Evolutionary conservation across 2,329 filamentous ascomycete species (phyloP), one percentile per base, ranked within the genome.

Genomic region (Xylaria sp.): DNA sequence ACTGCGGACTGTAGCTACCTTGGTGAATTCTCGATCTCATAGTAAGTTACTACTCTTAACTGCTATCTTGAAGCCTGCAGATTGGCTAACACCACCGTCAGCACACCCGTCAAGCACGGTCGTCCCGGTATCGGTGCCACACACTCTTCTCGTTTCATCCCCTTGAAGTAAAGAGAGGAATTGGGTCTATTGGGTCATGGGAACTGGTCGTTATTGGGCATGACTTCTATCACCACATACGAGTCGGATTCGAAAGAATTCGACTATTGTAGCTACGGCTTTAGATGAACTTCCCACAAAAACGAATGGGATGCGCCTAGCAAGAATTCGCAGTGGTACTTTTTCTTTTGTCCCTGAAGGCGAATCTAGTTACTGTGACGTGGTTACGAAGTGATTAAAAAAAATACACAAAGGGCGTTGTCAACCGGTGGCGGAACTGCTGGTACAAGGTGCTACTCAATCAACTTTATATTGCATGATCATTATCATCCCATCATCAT

Each of bases 61-160:
- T 4, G 37, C 11, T 3, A n/a, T n/a, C 33, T 21, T 45, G 43
- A 15, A 57, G 53, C 9, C 37, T 51, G 65, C 69, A n/a, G 9
- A n/a, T 9, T 11, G 40, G 45, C 87, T 90, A 80, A 91, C 19
- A 82, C 75, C 60, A 69, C 52, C 42, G 64, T 79, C 77, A 96
- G 93, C 92, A 94, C 94, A 87, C 95, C 95, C 78, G 95, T 99
- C 90, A 99, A 98, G 92, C 95, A 99, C 91, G 95, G 95, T 89
- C 88, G 95, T 84, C 95, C 95, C 79, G 95, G 95, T 98, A 99
- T 99, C 79, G 95, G 95, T 96, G 95, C 95, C 79, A 99, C 95
- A 76, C 94, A 99, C 92, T 98, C 94, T 87, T 99, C 95, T 83
- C 93, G 95, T 90, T 99, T 99, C 91, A 99, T 99, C 88, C 95